Conservation (phyloP, 139 green algal species). For the Chlamydomonas eustigma region DNA sequence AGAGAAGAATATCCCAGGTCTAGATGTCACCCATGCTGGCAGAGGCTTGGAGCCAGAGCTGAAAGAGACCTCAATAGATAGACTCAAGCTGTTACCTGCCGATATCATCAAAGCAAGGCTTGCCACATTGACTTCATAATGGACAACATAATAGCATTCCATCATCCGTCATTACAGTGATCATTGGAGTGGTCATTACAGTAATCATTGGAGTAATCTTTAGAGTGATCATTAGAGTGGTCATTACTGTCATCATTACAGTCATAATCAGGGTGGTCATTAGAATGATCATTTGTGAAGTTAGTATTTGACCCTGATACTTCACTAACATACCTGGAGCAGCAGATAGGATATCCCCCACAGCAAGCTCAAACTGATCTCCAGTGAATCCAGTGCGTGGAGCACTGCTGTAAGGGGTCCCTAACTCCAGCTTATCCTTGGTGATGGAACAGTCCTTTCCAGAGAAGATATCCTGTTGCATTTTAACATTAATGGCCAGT, state of each 20-base stretch:
- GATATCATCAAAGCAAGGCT: too few relatives aligned
- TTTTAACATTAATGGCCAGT: too few relatives aligned
- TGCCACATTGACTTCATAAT: too few relatives aligned
- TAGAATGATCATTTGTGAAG: too few relatives aligned
- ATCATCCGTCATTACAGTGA: too few relatives aligned
- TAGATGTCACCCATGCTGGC: constrained; percentile 4
- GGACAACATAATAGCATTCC: too few relatives aligned
- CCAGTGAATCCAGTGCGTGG: neutral
- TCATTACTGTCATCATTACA: too few relatives aligned
- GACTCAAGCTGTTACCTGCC: neutral
- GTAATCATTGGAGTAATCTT: too few relatives aligned
- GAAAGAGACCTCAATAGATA: neutral
- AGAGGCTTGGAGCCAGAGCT: neutral
- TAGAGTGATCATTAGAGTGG: too few relatives aligned
- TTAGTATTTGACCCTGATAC: too few relatives aligned
- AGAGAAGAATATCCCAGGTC: constrained; percentile 1
- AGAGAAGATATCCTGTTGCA: neutral
- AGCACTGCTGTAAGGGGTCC: neutral
- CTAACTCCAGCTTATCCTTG: neutral
- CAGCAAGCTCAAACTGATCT: neutral
- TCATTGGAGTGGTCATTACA: too few relatives aligned
- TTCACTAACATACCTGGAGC: neutral
- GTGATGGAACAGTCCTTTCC: neutral
- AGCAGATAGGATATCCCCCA: neutral
- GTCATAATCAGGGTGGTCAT: too few relatives aligned